phyloP scores from a whole-genome alignment of 805 yeast species.

The Candida odintsovae region DNA sequence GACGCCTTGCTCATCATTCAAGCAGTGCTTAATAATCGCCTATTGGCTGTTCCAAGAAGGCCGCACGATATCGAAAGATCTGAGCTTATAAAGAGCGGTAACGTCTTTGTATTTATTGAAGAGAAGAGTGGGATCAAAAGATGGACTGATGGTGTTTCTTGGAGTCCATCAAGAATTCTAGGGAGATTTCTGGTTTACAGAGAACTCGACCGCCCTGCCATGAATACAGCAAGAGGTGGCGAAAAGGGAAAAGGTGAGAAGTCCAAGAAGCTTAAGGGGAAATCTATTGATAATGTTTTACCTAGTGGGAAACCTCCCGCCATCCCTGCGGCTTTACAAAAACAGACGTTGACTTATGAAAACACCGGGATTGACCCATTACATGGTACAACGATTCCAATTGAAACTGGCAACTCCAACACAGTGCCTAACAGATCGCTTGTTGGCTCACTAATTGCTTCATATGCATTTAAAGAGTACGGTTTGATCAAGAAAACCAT shows the following conservation, averaged over 20 bases:
- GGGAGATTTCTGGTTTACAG: conserved; percentile 83
- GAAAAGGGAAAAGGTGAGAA: conserved; percentile 18
- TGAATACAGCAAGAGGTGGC: conserved; percentile 34
- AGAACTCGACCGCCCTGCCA: conserved; percentile 46
- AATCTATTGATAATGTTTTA: conserved; percentile 2
- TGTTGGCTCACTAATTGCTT: conserved; percentile 52
- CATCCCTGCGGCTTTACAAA: conserved; percentile 7
- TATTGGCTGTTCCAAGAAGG: conserved; percentile 64
- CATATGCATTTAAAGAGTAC: conserved; percentile 58
- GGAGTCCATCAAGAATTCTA: conserved; percentile 88
- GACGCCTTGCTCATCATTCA: conserved; percentile 82
- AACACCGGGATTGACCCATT: conserved; percentile 1
- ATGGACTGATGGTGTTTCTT: conserved; percentile 95
- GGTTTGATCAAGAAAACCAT: conserved; percentile 84
- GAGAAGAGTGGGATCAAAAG: conserved; percentile 78
- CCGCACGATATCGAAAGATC: conserved; percentile 77
- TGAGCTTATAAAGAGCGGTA: conserved; percentile 64
- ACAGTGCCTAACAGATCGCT: conserved; percentile 30
- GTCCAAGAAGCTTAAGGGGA: conserved; percentile 7
- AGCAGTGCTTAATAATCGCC: conserved; percentile 58
- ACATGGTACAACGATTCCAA: neutral
- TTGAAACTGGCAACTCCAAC: conserved; percentile 3
- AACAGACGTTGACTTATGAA: neutral
- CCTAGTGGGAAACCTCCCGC: neutral
- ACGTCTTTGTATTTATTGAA: conserved; percentile 80